Evolutionary conservation across 805 yeast species (phyloP).

Genomic region (Crinitomyces ghanaensis): DNA sequence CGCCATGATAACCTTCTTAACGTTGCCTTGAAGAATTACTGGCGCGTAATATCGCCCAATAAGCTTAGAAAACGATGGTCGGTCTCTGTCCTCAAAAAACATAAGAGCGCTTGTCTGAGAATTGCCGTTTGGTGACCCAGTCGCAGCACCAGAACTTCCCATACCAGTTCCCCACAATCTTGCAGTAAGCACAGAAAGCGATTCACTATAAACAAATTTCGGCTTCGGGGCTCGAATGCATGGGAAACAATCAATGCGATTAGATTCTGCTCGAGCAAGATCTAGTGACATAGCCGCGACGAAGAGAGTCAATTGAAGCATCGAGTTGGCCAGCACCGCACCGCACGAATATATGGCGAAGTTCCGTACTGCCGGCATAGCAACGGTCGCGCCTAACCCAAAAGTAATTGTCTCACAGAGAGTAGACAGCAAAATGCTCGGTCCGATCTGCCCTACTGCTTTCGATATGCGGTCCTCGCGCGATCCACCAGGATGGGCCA

Average conservation of each 20-base stretch:
- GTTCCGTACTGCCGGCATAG: conserved; percentile 94
- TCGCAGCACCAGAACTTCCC: too few relatives aligned
- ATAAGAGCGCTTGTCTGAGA: not conserved
- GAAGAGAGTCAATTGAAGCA: conserved; percentile 73
- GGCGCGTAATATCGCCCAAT: conserved; percentile 48
- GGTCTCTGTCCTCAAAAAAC: conserved; percentile 19
- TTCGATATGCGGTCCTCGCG: conserved; percentile 49
- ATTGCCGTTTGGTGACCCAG: conserved; percentile 10
- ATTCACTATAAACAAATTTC: conserved; percentile 6
- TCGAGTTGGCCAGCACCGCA: conserved; percentile 65
- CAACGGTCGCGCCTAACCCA: conserved; percentile 62
- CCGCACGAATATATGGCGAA: conserved; percentile 88
- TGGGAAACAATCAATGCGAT: conserved; percentile 51
- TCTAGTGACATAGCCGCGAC: conserved; percentile 61
- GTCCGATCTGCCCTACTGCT: conserved; percentile 68
- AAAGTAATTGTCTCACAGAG: conserved; percentile 72
- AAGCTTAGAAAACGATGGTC: conserved; percentile 29
- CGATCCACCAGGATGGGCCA: conserved; percentile 34
- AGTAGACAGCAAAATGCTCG: conserved; percentile 73
- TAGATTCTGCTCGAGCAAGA: conserved; percentile 46
- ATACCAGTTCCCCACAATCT: conserved; percentile 9
- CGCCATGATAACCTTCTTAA: conserved; percentile 37
- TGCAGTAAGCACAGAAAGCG: conserved; percentile 12
- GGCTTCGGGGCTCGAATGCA: conserved; percentile 30
- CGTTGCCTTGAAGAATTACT: conserved; percentile 37